Conservation (phyloP, 345 rosid species). For the Lepidium sativum region DNA sequence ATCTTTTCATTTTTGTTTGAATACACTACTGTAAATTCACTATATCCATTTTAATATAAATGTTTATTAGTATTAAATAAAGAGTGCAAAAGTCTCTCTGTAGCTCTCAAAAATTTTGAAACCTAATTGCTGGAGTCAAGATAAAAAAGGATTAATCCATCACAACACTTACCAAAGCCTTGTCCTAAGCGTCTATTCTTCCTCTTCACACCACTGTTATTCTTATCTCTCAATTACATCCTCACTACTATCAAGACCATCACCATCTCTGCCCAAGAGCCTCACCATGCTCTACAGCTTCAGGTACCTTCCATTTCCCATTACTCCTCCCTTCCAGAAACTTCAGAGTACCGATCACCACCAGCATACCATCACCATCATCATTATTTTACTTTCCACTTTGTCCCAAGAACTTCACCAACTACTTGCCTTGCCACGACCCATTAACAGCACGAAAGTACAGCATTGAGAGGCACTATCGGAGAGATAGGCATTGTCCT, state of each 20-base stretch:
- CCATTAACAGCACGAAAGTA: conserved; percentile 32
- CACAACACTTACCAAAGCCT: not conserved
- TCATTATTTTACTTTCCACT: conserved; percentile 21
- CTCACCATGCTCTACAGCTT: conserved; percentile 10
- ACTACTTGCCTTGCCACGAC: conserved; percentile 59
- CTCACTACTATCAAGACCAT: conserved; percentile 1
- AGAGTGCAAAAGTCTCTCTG: not conserved
- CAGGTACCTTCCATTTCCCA: conserved; percentile 8
- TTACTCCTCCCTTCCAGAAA: conserved; percentile 15
- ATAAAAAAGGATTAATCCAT: not conserved
- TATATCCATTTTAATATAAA: not conserved
- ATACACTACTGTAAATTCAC: not conserved
- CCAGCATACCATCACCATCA: not conserved
- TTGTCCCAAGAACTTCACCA: conserved; percentile 49
- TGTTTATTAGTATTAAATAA: not conserved
- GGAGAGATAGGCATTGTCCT: conserved; percentile 63
- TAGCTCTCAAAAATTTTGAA: not conserved
- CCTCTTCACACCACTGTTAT: conserved; percentile 5
- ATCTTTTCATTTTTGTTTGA: not conserved
- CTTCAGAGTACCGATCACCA: not conserved
- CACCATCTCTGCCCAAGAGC: conserved; percentile 27
- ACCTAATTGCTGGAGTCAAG: conserved; percentile 6
- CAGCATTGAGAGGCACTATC: conserved; percentile 27
- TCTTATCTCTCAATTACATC: conserved; percentile 13
- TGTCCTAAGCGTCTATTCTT: conserved; percentile 8